These are phyloP conservation scores for Gentiana macrophylla DNA, from an alignment of 257 asterid species.

Conservation along the genomic window DNA sequence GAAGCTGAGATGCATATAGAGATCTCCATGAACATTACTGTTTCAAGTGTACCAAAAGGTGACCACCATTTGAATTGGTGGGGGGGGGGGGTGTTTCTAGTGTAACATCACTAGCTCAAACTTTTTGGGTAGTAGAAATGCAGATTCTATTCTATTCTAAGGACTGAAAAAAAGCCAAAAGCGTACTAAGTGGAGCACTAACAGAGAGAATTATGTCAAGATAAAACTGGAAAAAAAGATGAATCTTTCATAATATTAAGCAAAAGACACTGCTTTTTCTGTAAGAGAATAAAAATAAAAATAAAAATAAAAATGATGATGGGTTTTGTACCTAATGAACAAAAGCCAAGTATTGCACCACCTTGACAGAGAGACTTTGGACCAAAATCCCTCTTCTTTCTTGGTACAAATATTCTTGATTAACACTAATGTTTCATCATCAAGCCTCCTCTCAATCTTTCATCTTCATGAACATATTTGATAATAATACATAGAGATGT, in stretches of 20 bases:
- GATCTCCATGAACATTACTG: too few relatives aligned
- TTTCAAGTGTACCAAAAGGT: too few relatives aligned
- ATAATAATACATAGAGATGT: too few relatives aligned
- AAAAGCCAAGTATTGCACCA: neutral
- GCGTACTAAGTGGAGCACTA: constrained; percentile 15
- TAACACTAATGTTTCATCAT: constrained; percentile 8
- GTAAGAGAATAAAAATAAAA: constrained; percentile 1
- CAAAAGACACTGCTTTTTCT: constrained; percentile 8
- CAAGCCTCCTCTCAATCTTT: constrained; percentile 5
- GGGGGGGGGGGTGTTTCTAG: too few relatives aligned
- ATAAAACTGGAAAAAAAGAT: neutral
- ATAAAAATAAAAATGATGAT: constrained; percentile 1
- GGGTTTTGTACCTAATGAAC: neutral
- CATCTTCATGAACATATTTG: neutral
- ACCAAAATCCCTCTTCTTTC: neutral
- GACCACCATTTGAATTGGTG: too few relatives aligned
- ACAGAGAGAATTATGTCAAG: constrained; percentile 16
- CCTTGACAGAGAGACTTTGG: neutral
- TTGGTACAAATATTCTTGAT: constrained; percentile 1
- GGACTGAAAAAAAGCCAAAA: constrained; percentile 15
- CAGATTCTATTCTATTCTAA: neutral
- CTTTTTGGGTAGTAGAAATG: too few relatives aligned
- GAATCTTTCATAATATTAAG: constrained; percentile 7
- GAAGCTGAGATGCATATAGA: too few relatives aligned
- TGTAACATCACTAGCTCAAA: too few relatives aligned